phyloP scores from a whole-genome alignment of 2,329 filamentous ascomycete species.

The Arthroderma sp. region DNA sequence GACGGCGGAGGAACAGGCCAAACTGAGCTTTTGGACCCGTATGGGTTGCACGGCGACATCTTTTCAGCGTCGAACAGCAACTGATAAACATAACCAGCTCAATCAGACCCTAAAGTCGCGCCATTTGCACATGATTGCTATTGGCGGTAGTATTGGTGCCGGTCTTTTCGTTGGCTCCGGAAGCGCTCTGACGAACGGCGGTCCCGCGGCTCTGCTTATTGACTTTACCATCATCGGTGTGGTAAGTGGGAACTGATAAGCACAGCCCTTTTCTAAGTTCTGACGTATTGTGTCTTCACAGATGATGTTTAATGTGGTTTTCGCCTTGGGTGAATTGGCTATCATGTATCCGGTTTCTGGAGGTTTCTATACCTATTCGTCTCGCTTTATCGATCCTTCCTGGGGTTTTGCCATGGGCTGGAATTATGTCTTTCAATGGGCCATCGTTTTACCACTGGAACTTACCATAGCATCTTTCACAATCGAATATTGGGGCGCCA shows the following conservation, averaged over 20 bases:
- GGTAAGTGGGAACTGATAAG: conserved; percentile 6
- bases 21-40: conserved; percentile 23
- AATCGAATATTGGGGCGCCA: conserved; percentile 54
- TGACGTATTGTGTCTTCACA: conserved; percentile 9
- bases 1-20: background rate
- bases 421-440: conserved; percentile 69
- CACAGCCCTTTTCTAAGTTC: conserved; percentile 6
- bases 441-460: conserved; percentile 67
- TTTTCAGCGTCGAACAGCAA: conserved; percentile 22
- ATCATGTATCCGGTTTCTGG: conserved; percentile 51
- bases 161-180: conserved; percentile 32
- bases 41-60: conserved; percentile 28
- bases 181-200: conserved; percentile 22
- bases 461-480: conserved; percentile 71
- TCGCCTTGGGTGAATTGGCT: conserved; percentile 48
- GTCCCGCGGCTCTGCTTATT: conserved; percentile 25
- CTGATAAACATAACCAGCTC: conserved; percentile 14
- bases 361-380: conserved; percentile 49
- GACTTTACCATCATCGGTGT: conserved; percentile 42
- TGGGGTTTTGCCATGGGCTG: conserved; percentile 37
- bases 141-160: conserved; percentile 17
- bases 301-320: conserved; percentile 47
- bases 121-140: conserved; percentile 31
- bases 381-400: conserved; percentile 48
- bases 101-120: conserved; percentile 20